Conservation (phyloP, 225 moss, liverwort and hornwort species). For the Sphagnum contortum region DNA sequence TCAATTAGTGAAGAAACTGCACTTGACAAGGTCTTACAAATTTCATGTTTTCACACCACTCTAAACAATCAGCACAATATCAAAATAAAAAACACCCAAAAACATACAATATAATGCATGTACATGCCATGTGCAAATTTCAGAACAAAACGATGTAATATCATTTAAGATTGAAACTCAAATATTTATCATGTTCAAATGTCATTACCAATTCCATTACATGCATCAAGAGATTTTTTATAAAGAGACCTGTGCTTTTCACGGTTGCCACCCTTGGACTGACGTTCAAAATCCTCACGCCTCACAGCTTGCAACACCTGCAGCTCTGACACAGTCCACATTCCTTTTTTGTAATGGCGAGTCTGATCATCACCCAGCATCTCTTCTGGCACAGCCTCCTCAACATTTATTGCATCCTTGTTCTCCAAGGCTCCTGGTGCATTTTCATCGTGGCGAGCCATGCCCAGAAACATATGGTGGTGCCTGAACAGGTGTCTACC, state of each 20-base stretch:
- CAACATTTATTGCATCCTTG: conserved; percentile 48
- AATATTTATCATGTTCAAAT: too few species aligned
- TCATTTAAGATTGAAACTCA: too few species aligned
- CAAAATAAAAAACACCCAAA: too few species aligned
- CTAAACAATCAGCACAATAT: too few species aligned
- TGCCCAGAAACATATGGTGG: background rate
- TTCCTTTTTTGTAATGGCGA: conserved; percentile 69
- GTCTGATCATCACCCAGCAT: conserved; percentile 39
- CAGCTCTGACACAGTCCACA: conserved; percentile 96
- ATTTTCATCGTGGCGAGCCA: conserved; percentile 41
- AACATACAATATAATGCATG: too few species aligned
- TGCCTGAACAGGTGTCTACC: too few species aligned
- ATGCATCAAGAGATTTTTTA: conserved; percentile 1
- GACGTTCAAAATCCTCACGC: conserved; percentile 84
- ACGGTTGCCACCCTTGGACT: conserved; percentile 65
- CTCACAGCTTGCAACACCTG: conserved; percentile 78
- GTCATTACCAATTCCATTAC: too few species aligned
- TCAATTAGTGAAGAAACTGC: too few species aligned
- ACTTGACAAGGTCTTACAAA: too few species aligned
- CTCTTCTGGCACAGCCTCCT: conserved; percentile 41
- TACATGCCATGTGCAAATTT: too few species aligned
- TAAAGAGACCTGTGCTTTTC: conserved; percentile 43
- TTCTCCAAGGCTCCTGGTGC: conserved; percentile 38
- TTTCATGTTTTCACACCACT: too few species aligned
- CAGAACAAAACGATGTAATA: too few species aligned